phyloP scores from a whole-genome alignment of 2,329 filamentous ascomycete species.

The Penicillium aurantiogriseum region DNA sequence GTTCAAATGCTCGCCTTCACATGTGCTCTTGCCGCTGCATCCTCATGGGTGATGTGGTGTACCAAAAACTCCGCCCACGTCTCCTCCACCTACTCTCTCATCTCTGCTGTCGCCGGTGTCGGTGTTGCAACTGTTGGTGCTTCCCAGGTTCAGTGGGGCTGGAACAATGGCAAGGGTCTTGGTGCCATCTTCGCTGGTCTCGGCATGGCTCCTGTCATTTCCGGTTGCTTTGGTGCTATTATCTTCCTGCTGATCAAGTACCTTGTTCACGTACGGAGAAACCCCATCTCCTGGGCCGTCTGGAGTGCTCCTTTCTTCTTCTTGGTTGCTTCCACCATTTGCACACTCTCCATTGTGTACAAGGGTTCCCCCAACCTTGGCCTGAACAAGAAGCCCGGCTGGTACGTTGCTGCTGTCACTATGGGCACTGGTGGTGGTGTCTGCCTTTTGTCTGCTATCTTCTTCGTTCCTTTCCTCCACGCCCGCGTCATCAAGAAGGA shows the following conservation, averaged over 20 bases:
- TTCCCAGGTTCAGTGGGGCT: constrained; percentile 64
- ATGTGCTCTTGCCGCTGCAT: constrained; percentile 35
- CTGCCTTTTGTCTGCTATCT: constrained; percentile 59
- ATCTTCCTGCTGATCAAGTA: constrained; percentile 74
- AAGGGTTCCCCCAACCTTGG: constrained; percentile 71
- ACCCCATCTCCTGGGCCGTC: constrained; percentile 70
- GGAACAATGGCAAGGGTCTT: constrained; percentile 65
- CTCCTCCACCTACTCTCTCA: constrained; percentile 69
- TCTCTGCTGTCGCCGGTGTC: constrained; percentile 67
- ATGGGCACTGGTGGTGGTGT: constrained; percentile 64
- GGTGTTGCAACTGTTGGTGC: constrained; percentile 67
- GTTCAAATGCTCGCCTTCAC: constrained; percentile 63
- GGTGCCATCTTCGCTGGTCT: constrained; percentile 65
- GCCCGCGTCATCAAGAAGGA: constrained; percentile 68
- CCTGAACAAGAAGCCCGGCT: constrained; percentile 59
- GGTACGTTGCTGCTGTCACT: constrained; percentile 66
- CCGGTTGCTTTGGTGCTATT: constrained; percentile 62
- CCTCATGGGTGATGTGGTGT: constrained; percentile 75
- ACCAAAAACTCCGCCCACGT: constrained; percentile 71
- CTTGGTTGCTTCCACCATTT: constrained; percentile 70
- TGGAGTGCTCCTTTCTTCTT: constrained; percentile 74
- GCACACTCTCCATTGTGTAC: constrained; percentile 75
- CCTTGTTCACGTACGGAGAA: constrained; percentile 68
- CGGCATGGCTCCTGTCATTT: constrained; percentile 67
- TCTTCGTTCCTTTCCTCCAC: constrained; percentile 72